Conservation (phyloP, 805 yeast species). For the Yamadazyma scolyti region DNA sequence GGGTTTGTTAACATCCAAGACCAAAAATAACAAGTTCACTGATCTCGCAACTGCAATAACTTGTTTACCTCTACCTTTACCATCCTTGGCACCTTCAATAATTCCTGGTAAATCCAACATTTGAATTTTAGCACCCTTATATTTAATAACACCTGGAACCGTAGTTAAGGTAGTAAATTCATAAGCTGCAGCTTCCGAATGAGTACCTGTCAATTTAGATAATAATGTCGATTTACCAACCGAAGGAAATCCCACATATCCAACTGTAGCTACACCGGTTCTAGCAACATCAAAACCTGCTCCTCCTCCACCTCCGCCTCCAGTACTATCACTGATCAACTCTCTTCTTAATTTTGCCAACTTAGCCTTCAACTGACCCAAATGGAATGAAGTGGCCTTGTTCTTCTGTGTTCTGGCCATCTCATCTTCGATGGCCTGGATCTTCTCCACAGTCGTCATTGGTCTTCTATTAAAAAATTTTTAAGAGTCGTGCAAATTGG, state of each 20-base stretch:
- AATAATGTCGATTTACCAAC: slow-evolving; percentile 87
- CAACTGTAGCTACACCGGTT: slow-evolving; percentile 96
- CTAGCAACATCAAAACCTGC: slow-evolving; percentile 97
- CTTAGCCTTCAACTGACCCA: slow-evolving; percentile 96
- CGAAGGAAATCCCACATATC: slow-evolving; percentile 97
- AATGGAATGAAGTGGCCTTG: slow-evolving; percentile 95
- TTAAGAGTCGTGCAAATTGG: slow-evolving; percentile 5
- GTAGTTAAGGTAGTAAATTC: slow-evolving; percentile 97
- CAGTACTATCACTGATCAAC: slow-evolving; percentile 61
- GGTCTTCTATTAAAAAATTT: neutral
- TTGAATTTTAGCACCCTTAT: slow-evolving; percentile 96
- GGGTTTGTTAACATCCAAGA: slow-evolving; percentile 94
- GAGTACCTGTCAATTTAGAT: slow-evolving; percentile 89
- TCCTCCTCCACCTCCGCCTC: slow-evolving; percentile 83
- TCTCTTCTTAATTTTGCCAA: slow-evolving; percentile 94
- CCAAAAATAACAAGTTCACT: slow-evolving; percentile 88
- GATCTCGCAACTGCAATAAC: slow-evolving; percentile 99
- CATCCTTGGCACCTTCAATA: slow-evolving; percentile 88
- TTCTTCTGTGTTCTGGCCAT: slow-evolving; percentile 98
- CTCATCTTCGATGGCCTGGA: slow-evolving; percentile 90
- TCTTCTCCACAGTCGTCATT: slow-evolving; percentile 53
- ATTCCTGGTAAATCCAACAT: slow-evolving; percentile 91
- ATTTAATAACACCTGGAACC: slow-evolving; percentile 94
- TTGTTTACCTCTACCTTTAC: slow-evolving; percentile 91
- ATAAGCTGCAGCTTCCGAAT: slow-evolving; percentile 96